Conservation (phyloP, 225 moss, liverwort and hornwort species). For the Thuidium tamariscinum region DNA sequence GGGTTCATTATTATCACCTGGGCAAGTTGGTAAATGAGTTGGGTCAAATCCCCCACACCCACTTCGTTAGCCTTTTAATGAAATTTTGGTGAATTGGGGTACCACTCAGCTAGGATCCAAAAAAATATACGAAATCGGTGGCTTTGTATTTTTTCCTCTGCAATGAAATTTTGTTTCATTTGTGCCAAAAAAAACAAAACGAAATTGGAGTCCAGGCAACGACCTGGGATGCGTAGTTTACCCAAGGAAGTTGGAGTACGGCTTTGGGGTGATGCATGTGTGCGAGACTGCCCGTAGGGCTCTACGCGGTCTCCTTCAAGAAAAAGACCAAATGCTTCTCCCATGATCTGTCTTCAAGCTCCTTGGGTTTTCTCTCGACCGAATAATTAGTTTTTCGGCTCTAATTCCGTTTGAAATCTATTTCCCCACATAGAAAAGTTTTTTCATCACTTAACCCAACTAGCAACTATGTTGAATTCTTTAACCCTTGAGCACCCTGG, state of each 20-base stretch:
- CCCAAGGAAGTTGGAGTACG: neutral
- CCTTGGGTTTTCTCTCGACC: neutral
- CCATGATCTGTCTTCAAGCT: neutral
- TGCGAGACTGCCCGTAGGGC: neutral
- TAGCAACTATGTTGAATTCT: too few relatives aligned
- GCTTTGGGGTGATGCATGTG: neutral
- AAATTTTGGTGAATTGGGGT: neutral
- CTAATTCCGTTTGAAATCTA: too few relatives aligned
- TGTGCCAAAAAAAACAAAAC: too few relatives aligned
- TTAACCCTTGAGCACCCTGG: too few relatives aligned
- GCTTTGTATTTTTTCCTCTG: too few relatives aligned
- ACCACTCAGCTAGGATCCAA: neutral
- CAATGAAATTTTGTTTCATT: too few relatives aligned
- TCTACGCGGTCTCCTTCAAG: neutral
- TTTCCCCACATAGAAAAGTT: too few relatives aligned
- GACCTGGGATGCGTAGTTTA: neutral
- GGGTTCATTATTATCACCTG: neutral
- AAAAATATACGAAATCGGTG: too few relatives aligned
- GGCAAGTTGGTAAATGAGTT: neutral
- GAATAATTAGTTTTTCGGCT: neutral
- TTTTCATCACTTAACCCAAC: too few relatives aligned
- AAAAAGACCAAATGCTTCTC: neutral
- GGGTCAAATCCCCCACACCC: neutral
- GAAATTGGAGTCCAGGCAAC: neutral
- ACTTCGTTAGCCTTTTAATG: neutral